Percentiles rank a stretch among this genome's conserved stretches.
Evolutionary conservation across 345 rosid species (phyloP).

Genomic region (Pelargonium nanum): DNA sequence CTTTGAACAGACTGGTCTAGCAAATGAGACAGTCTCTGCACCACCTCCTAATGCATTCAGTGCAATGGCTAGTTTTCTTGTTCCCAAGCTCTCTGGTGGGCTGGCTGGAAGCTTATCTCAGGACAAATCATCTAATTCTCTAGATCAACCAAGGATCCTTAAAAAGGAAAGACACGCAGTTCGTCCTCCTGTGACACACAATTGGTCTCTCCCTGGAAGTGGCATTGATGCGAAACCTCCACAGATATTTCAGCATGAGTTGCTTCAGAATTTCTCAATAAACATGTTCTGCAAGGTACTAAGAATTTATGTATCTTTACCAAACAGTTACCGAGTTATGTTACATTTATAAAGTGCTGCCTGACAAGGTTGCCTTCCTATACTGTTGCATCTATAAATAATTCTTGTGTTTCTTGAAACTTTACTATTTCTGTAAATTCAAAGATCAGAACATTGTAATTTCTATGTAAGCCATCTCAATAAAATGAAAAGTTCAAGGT

Average conservation of each 20-base stretch:
- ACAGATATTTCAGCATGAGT: constrained; percentile 95
- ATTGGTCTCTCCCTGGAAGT: constrained; percentile 88
- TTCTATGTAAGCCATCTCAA: too few species aligned
- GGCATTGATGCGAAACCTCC: constrained; percentile 56
- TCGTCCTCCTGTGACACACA: constrained; percentile 93
- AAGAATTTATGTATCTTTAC: constrained; percentile 1
- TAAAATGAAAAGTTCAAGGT: too few species aligned
- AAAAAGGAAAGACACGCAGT: constrained; percentile 73
- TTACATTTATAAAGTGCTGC: too few species aligned
- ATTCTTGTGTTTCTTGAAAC: too few species aligned
- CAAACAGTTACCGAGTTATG: not conserved
- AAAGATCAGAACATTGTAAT: too few species aligned
- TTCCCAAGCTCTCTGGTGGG: constrained; percentile 85
- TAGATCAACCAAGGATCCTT: constrained; percentile 51
- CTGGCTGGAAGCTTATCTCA: constrained; percentile 65
- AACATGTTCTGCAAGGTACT: constrained; percentile 99
- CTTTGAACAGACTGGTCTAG: constrained; percentile 61
- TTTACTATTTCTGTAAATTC: too few species aligned
- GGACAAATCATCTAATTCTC: constrained; percentile 45
- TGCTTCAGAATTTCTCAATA: constrained; percentile 88
- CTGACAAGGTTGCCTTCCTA: too few species aligned
- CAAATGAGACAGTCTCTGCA: constrained; percentile 38
- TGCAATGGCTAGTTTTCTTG: constrained; percentile 98
- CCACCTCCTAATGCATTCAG: constrained; percentile 77
- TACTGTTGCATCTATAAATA: too few species aligned